These are phyloP conservation scores for Penicillium concentricum DNA, from an alignment of 2,329 filamentous ascomycete species.

Conservation along the genomic window DNA sequence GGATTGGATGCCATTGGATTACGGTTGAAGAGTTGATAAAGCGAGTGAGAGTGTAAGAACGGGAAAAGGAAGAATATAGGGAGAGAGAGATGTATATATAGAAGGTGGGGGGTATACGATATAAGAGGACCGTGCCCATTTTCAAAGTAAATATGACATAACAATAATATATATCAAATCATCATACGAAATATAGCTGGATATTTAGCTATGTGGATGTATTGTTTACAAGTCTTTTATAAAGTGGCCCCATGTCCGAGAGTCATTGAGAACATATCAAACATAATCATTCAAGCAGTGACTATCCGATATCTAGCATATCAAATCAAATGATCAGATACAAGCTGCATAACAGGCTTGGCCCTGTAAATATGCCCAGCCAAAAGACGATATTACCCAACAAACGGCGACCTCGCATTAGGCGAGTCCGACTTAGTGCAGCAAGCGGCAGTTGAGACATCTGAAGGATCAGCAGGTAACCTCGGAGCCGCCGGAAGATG, in stretches of 20 bases:
- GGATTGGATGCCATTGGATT: conserved; percentile 18
- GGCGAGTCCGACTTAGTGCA: conserved; percentile 63
- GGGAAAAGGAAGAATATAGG: too few species aligned
- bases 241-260: not conserved
- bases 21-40: too few species aligned
- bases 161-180: not conserved
- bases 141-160: not conserved
- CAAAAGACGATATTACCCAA: conserved; percentile 76
- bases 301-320: not conserved
- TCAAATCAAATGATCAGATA: conserved; percentile 35
- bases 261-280: not conserved
- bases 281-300: not conserved
- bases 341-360: conserved; percentile 59
- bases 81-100: not conserved
- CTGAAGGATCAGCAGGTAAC: conserved; percentile 54
- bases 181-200: not conserved
- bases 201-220: not conserved
- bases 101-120: not conserved
- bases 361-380: conserved; percentile 74
- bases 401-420: conserved; percentile 59
- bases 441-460: conserved; percentile 73
- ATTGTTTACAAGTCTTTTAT: not conserved
- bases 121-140: too few species aligned
- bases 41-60: not conserved
- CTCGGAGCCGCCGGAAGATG: conserved; percentile 56